phyloP scores from a whole-genome alignment of 257 asterid genomes.

The Primulina eburnea region DNA sequence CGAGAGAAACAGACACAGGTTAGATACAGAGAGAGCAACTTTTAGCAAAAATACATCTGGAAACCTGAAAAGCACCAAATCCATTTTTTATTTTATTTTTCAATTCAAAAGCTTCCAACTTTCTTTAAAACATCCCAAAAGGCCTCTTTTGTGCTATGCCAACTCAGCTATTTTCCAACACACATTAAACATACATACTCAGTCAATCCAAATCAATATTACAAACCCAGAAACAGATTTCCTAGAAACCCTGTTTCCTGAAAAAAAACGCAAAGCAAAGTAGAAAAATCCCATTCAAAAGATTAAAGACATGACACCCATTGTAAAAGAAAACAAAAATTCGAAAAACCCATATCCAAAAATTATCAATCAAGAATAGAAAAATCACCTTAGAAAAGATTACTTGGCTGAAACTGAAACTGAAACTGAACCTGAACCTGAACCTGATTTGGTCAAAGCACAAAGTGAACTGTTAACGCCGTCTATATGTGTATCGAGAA shows the following conservation, averaged over 20 bases:
- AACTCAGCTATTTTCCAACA: slow-evolving; percentile 25
- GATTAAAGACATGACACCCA: slow-evolving; percentile 19
- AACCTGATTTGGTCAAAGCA: slow-evolving; percentile 3
- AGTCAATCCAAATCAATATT: slow-evolving; percentile 35
- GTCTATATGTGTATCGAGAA: neutral
- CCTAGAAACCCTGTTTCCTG: slow-evolving; percentile 13
- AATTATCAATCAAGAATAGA: neutral
- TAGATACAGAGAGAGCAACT: neutral
- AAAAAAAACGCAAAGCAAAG: neutral
- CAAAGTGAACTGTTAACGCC: neutral
- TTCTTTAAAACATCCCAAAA: neutral
- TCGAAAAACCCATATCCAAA: slow-evolving; percentile 3
- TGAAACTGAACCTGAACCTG: neutral
- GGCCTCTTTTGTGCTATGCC: slow-evolving; percentile 14
- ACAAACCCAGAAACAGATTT: slow-evolving; percentile 20
- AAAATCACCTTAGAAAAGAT: neutral
- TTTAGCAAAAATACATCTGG: slow-evolving; percentile 31
- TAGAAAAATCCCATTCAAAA: slow-evolving; percentile 20
- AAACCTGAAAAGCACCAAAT: slow-evolving; percentile 28
- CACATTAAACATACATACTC: slow-evolving; percentile 10
- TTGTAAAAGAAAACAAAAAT: neutral
- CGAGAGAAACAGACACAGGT: neutral
- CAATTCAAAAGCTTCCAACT: slow-evolving; percentile 25
- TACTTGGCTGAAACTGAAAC: neutral
- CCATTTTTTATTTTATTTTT: slow-evolving; percentile 20